phyloP scores from a whole-genome alignment of 2,329 filamentous ascomycete genomes.

The Monilinia laxa region DNA sequence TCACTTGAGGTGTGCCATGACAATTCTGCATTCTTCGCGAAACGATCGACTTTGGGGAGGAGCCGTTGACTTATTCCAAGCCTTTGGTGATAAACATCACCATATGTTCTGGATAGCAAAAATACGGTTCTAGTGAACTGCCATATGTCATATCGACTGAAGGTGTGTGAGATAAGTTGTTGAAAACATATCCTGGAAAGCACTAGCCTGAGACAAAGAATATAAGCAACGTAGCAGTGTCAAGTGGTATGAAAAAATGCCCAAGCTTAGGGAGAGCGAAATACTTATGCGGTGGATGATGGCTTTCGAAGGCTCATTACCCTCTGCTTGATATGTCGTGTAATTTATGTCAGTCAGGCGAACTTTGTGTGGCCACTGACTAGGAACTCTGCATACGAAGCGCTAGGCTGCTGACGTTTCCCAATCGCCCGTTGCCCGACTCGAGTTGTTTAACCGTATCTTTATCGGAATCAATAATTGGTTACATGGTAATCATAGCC shows the following conservation, averaged over 20 bases:
- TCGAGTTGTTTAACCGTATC: too few species aligned
- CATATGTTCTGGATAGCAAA: background rate
- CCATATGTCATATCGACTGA: background rate
- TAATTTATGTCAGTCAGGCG: too few species aligned
- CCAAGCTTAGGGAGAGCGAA: background rate
- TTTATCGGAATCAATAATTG: too few species aligned
- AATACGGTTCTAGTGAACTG: background rate
- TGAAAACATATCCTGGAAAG: background rate
- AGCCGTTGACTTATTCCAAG: background rate
- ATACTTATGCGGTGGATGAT: background rate
- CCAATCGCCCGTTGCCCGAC: background rate
- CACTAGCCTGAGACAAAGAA: background rate
- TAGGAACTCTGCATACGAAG: too few species aligned
- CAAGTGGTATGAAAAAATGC: background rate
- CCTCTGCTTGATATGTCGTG: too few species aligned
- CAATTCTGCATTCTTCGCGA: background rate
- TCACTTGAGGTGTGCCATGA: background rate
- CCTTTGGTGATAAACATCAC: background rate
- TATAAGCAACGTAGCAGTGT: background rate
- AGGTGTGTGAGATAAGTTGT: background rate
- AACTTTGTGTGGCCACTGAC: too few species aligned
- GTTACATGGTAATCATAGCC: too few species aligned
- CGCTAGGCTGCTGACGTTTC: background rate
- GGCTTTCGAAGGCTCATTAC: too few species aligned
- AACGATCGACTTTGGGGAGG: background rate